Evolutionary conservation across 805 yeast species (phyloP), one percentile per base, ranked within the genome.

Genomic region (Candida broadrunensis): DNA sequence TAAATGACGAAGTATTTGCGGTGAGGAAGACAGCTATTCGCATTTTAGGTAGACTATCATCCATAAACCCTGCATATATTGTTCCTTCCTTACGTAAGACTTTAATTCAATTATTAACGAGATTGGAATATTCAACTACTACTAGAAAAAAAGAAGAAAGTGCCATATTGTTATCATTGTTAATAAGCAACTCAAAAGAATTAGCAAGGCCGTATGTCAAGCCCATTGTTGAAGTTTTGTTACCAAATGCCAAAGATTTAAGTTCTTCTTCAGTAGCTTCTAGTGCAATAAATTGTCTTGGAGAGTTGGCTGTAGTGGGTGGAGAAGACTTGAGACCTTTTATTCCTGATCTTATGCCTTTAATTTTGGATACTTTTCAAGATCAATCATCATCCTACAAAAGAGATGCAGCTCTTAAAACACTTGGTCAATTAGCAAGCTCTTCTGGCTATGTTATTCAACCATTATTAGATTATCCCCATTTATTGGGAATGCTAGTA

Each of bases 371-470:
- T 16, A 87, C 95, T 2, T 83, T 93, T 46, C 95, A 88, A 54
- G 98, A 91, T 52, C 97, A 89, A 60, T 85, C 93, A 33, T 84
- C 95, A n/a, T 78, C 87, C 1, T 75, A 78, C 54, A 90, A 89
- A 55, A 73, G 97, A 52, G 93, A 88, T 55, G 90, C 97, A 1
- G 96, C 98, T 0, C 67, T 93, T 46, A 81, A 81, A 49, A 79
- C 98, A 0, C 65, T 93, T 39, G 97, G 97, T 2, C 96, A 90
- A 52, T 65, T 93, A 21, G 82, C 98, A 1, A 80, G 89, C 8
- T 85, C 96, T 2, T 83, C 97, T 0, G 97, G 97, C 3, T 91
- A 91, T 57, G 99, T 93, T 14, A 89, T 93, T 30, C 91, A 89
- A 38, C 99, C 99, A 1, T 70, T 88, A 33, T 63, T 90, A 23